Evolutionary conservation across 1,284 basidiomycete genomes (phyloP), one percentile per base, ranked within the genome.

Genomic region (Chalciporus sp.): DNA sequence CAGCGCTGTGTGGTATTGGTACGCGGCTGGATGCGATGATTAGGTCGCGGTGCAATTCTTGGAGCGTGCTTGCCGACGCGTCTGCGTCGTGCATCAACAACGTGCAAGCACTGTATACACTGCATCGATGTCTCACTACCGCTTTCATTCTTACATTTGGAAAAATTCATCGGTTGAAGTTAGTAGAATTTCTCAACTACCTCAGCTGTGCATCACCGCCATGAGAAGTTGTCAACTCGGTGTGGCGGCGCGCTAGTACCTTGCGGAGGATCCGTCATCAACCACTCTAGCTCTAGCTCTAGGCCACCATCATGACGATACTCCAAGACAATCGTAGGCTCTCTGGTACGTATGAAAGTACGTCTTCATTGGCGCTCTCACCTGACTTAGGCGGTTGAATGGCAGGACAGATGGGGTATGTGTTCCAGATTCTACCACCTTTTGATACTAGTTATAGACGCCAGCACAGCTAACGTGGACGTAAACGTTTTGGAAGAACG

Each of bases 11-110:
- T 49, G 45, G n/a, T 37, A 7, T 9, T 9, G 28, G 14, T 20
- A 41, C 17, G 40, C 26, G 9, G 43, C 16, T 23, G 16, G 31
- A 47, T 58, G 51, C 58, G 58, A 35, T 35, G 58, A 35, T 35
- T 20, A 19, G 37, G 12, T 49, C 51, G 48, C 43, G 41, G 49
- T 40, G 47, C 42, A 6, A 19, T 39, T 35, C 31, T 14, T 33
- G 31, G 28, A 17, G 26, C 27, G 42, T 44, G 42, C 29, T 44
- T 45, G 11, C 29, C 10, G 43, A 33, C 45, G 40, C 46, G 58
- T 40, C 23, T 42, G 40, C 46, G 53, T 40, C 14, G 23, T 26
- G 20, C 7, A 12, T 33, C 1, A 12, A 33, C 31, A 33, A 33
- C 31, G 19, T 42, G 20, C n/a, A 37, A 11, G 29, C 10, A 14